Evolutionary conservation across 1,284 basidiomycete species (phyloP).

Genomic region (Volvariella volvacea): DNA sequence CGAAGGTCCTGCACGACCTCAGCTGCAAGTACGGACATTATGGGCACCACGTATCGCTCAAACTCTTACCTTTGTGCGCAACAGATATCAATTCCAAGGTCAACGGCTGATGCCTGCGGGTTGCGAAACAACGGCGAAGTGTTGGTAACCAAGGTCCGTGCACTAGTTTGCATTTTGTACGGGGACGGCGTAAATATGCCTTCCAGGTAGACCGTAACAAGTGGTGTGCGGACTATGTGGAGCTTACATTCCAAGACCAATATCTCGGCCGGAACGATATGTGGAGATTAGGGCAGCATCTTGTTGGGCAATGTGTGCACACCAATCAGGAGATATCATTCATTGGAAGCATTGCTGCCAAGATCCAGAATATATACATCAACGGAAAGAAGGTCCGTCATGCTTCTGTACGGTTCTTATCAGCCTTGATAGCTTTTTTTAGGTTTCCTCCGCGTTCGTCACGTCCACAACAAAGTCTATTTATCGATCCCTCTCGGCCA

Average conservation of each 20-base stretch:
- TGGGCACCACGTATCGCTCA: constrained; percentile 3
- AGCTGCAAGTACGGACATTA: constrained; percentile 49
- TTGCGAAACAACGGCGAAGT: constrained; percentile 69
- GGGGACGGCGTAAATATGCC: too few species aligned
- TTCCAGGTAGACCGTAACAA: constrained; percentile 60
- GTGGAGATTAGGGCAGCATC: constrained; percentile 78
- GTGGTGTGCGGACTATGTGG: constrained; percentile 75
- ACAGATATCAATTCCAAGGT: constrained; percentile 68
- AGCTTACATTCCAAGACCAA: constrained; percentile 87
- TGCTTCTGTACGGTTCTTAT: neutral
- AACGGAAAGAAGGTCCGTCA: constrained; percentile 50
- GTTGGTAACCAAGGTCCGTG: constrained; percentile 54
- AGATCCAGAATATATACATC: constrained; percentile 72
- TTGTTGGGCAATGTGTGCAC: constrained; percentile 74
- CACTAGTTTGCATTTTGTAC: constrained; percentile 1
- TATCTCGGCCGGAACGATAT: constrained; percentile 90
- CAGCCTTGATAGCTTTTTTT: constrained; percentile 5
- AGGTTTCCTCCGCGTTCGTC: constrained; percentile 80
- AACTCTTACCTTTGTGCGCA: constrained; percentile 6
- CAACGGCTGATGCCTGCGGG: constrained; percentile 63
- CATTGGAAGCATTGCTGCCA: constrained; percentile 73
- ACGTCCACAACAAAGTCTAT: constrained; percentile 83
- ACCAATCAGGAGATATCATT: constrained; percentile 69
- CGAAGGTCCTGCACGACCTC: constrained; percentile 50
- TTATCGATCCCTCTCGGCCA: constrained; percentile 88